Base-by-base conservation (phyloP, 345 rosid species). In the Populus alba region DNA sequence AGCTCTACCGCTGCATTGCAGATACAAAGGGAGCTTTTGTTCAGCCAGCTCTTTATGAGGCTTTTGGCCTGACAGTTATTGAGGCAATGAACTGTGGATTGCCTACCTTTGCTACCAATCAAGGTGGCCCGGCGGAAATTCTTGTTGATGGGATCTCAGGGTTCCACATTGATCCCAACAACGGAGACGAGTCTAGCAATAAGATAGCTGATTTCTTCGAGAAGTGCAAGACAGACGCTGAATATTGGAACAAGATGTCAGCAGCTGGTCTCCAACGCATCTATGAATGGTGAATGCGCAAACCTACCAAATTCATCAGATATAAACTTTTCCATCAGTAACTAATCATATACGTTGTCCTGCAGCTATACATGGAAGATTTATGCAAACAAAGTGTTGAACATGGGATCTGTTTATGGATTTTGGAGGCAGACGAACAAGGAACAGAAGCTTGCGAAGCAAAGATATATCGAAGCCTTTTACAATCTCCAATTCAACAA, bases 41-140 rank as follows among this genome's bases (percentile, higher is more conserved):
- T 74, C 98, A 96, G 84, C 98, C 99, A 11, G 99, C 99, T 63
- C 84, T 96, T 12, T 96, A 94, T 75, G 99, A 96, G 83, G 98
- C 98, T 70, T 96, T 96, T 76, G 98, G 98, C 63, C 84, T 96
- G 33, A 96, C 99, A 0, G 98, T 96, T 70, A 94, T 94, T 2
- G 98, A 96, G 85, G 99, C 98, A 12, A 96, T 96, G 97, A 92
- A 90, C 90, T 92, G 98, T 68, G 98, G 99, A 71, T 80, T 96
- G 1, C 97, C 99, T 22, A 94, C 92, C 1, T 96, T 96, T 59
- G 99, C 98, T 1, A 96, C 99, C 1, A 90, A 90, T 73, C 91
- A 96, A 84, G 98, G 98, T 39, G 98, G 98, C 13, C 97, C 98
- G 0, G 99, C 98, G 0, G 98, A 96, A 87, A 96, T 96, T 37